Conservation (phyloP, 306 rosid genomes). For the Pyrus bretschneideri region DNA sequence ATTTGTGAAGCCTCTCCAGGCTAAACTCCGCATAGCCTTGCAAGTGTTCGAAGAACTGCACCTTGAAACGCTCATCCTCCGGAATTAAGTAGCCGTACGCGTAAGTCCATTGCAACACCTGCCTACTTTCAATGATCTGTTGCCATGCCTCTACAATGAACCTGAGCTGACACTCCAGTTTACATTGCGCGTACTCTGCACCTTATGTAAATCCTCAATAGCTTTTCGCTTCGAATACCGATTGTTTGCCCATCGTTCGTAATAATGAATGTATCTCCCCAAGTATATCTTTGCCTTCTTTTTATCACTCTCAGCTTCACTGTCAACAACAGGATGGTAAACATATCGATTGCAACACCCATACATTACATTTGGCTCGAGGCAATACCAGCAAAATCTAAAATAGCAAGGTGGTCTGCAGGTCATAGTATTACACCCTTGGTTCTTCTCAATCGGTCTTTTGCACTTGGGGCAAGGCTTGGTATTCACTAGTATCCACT, state of each 20-base stretch:
- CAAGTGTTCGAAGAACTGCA: background rate
- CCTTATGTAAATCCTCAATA: background rate
- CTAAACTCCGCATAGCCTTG: background rate
- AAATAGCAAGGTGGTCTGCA: background rate
- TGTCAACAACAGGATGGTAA: background rate
- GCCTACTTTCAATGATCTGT: slow-evolving; percentile 2
- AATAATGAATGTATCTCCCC: background rate
- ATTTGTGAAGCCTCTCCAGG: slow-evolving; percentile 1
- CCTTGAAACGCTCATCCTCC: background rate
- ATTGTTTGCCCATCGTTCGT: slow-evolving; percentile 2
- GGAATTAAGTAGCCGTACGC: background rate
- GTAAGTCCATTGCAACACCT: slow-evolving; percentile 3
- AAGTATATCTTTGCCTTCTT: background rate
- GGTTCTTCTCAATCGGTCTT: slow-evolving; percentile 3
- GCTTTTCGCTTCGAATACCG: background rate
- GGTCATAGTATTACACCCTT: slow-evolving; percentile 1
- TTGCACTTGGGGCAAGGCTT: slow-evolving; percentile 3
- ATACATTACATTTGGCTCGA: background rate
- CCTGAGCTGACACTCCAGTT: background rate
- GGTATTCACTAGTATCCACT: background rate
- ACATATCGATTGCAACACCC: no score
- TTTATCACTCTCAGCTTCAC: background rate
- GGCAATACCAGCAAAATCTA: background rate
- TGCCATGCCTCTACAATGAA: background rate
- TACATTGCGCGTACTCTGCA: background rate